Percentiles rank a stretch among this genome's conserved stretches.
Conservation (phyloP, 345 rosid species). For the Salix exigua region DNA sequence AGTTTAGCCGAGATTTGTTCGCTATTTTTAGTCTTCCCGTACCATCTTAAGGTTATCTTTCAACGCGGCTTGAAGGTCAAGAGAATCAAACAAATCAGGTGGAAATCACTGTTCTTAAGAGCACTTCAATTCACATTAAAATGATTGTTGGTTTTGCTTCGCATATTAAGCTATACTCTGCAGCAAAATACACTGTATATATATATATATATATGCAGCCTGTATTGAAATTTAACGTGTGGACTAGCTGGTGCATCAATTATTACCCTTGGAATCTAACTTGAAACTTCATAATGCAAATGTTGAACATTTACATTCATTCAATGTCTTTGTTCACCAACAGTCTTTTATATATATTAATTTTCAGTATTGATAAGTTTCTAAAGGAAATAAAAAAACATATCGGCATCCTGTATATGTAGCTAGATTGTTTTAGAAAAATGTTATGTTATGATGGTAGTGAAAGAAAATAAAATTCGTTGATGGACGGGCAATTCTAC, state of each 20-base stretch:
- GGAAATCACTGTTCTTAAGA: neutral
- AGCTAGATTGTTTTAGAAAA: no score
- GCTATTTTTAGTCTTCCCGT: neutral
- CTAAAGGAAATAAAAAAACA: neutral
- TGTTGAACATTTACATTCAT: neutral
- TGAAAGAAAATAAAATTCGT: neutral
- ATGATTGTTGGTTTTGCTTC: neutral
- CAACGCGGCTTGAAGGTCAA: neutral
- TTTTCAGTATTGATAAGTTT: neutral
- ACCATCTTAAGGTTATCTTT: neutral
- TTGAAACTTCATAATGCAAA: neutral
- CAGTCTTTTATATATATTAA: neutral
- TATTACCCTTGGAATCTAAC: neutral
- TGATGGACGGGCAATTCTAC: neutral
- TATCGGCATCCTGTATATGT: neutral
- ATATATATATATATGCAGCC: neutral
- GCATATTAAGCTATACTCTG: neutral
- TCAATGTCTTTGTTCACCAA: neutral
- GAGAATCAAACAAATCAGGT: neutral
- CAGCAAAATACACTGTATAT: no score
- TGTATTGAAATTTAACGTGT: neutral
- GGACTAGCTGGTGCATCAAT: neutral
- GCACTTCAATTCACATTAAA: neutral
- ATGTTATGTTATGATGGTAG: neutral
- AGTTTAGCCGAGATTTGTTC: conserved; percentile 1